A percentile compares a stretch with the other conserved stretches of the same genome.
Evolutionary conservation across 495 filamentous ascomycete genomes (phyloP).

Genomic region (Wilcoxina mikolae): DNA sequence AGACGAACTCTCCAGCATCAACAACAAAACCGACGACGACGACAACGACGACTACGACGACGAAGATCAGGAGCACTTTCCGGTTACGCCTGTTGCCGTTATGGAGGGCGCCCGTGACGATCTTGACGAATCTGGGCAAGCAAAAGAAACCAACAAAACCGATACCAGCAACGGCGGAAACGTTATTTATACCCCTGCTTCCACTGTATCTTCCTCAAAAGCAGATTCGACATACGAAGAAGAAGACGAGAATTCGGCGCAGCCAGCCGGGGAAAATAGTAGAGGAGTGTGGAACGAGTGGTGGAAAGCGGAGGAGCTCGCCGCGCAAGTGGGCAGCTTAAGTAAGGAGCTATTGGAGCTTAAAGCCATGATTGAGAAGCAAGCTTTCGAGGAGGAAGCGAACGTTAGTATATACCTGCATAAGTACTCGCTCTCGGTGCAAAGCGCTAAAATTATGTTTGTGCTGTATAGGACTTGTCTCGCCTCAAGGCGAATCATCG

Average conservation of each 20-base stretch:
- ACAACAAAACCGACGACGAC: not conserved
- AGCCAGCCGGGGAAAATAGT: not conserved
- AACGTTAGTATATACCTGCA: slow-evolving; percentile 14
- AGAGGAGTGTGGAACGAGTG: slow-evolving; percentile 2
- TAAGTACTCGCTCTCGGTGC: not conserved
- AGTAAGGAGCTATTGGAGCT: slow-evolving; percentile 24
- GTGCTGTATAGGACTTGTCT: slow-evolving; percentile 15
- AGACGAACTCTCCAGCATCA: not conserved
- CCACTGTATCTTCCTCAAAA: slow-evolving; percentile 3
- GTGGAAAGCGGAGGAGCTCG: slow-evolving; percentile 4
- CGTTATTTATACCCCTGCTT: slow-evolving; percentile 5
- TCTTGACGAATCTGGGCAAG: not conserved
- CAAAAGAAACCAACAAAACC: not conserved
- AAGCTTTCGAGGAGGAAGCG: slow-evolving; percentile 14
- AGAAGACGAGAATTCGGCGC: not conserved
- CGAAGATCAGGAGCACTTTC: too few relatives aligned
- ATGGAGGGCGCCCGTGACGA: not conserved
- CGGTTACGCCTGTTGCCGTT: not conserved
- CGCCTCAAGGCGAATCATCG: slow-evolving; percentile 26
- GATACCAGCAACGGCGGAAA: not conserved
- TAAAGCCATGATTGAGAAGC: slow-evolving; percentile 20
- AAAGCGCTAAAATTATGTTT: not conserved
- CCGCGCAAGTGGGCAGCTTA: slow-evolving; percentile 21
- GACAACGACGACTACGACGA: too few relatives aligned
- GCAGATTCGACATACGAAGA: not conserved